Evolutionary conservation across 148 eudicot genomes (phyloP).

Genomic region (Rhododendron griersonianum): DNA sequence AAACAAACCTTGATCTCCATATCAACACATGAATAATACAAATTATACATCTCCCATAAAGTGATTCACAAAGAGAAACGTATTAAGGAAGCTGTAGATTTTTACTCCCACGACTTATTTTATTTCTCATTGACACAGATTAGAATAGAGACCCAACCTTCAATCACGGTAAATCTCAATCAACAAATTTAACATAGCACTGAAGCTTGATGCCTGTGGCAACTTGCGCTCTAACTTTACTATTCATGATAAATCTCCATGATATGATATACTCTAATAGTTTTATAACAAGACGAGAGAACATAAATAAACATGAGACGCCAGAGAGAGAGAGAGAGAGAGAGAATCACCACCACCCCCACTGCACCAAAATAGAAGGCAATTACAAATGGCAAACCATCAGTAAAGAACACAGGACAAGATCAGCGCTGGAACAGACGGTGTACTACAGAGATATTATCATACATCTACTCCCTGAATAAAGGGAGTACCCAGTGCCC

Average conservation of each 20-base stretch:
- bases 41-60: neutral
- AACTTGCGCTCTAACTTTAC: neutral
- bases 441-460: neutral
- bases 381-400: neutral
- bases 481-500: neutral
- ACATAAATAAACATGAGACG: neutral
- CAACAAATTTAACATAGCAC: neutral
- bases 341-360: neutral
- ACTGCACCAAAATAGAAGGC: neutral
- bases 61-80: too few relatives aligned
- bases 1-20: neutral
- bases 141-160: neutral
- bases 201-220: neutral
- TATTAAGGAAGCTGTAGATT: neutral
- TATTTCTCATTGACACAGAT: neutral
- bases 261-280: neutral
- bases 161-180: neutral
- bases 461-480: neutral
- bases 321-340: neutral
- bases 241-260: neutral
- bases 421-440: neutral
- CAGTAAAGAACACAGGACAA: neutral
- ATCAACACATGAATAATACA: neutral
- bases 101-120: neutral
- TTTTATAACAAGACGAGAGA: neutral